Conservation (phyloP, 768 basidiomycete genomes). For the Auricularia cornea region DNA sequence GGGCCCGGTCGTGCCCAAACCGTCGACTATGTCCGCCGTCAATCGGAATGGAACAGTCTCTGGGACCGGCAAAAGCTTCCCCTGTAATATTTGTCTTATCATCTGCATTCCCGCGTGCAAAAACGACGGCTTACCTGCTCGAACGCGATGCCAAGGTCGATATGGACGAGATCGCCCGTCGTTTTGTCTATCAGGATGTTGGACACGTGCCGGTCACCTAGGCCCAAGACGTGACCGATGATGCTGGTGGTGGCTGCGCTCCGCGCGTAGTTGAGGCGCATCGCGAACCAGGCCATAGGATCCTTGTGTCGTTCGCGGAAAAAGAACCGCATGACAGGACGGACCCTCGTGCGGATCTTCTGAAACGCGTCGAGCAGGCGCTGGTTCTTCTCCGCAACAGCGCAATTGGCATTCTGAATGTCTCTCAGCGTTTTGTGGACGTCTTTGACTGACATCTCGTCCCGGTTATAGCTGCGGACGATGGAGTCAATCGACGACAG, state of each 20-base stretch:
- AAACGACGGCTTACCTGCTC: constrained; percentile 56
- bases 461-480: background rate
- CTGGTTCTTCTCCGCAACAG: background rate
- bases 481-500: background rate
- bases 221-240: constrained; percentile 83
- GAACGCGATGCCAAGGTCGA: constrained; percentile 94
- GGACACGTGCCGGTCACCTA: constrained; percentile 86
- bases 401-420: background rate
- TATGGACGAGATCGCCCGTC: constrained; percentile 87
- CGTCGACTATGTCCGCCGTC: constrained; percentile 90
- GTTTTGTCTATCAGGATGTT: constrained; percentile 84
- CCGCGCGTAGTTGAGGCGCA: constrained; percentile 81
- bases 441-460: constrained; percentile 3
- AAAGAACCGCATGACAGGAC: constrained; percentile 89
- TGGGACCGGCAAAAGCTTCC: constrained; percentile 66
- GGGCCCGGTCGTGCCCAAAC: constrained; percentile 82
- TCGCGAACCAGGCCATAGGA: constrained; percentile 87
- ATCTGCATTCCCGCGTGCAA: background rate
- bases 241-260: constrained; percentile 93
- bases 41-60: constrained; percentile 93
- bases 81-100: too few species aligned
- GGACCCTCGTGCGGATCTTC: constrained; percentile 39
- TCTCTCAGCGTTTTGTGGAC: constrained; percentile 3
- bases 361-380: constrained; percentile 22
- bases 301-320: constrained; percentile 86